These are phyloP conservation scores for Eucalyptus cloeziana DNA, from an alignment of 345 rosid genomes.

Conservation along the genomic window DNA sequence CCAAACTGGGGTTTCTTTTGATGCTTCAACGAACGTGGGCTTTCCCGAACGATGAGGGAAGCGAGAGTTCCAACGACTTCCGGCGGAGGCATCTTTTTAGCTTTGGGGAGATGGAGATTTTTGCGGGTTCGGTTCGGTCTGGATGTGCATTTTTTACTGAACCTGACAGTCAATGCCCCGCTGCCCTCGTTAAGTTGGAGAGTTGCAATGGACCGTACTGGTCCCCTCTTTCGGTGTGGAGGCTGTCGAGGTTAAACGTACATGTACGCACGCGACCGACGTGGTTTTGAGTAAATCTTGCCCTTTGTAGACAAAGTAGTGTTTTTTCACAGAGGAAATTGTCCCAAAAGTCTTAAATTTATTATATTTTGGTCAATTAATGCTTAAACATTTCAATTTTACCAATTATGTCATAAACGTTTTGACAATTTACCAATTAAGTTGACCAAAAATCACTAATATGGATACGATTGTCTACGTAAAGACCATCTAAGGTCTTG, in stretches of 20 bases:
- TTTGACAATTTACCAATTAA: too few relatives aligned
- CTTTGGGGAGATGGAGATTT: not conserved
- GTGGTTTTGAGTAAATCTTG: not conserved
- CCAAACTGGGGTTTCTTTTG: not conserved
- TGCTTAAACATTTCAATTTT: not conserved
- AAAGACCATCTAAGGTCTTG: too few relatives aligned
- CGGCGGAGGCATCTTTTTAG: not conserved
- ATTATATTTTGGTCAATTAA: too few relatives aligned
- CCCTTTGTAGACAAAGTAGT: not conserved
- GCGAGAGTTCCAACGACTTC: not conserved
- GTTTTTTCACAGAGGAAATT: accelerated
- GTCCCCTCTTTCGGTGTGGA: not conserved
- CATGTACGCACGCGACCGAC: not conserved
- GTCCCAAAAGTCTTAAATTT: accelerated
- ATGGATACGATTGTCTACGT: accelerated
- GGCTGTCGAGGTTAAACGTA: accelerated
- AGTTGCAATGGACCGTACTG: not conserved
- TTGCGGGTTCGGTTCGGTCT: not conserved
- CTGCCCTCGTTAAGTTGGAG: not conserved
- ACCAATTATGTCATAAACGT: too few relatives aligned
- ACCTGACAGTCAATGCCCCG: not conserved
- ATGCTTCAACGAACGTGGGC: not conserved
- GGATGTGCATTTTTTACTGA: not conserved
- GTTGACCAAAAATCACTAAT: too few relatives aligned
- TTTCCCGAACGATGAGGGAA: not conserved